Evolutionary conservation across 2,329 filamentous ascomycete genomes (phyloP).

Genomic region (Aureobasidium pullulans): DNA sequence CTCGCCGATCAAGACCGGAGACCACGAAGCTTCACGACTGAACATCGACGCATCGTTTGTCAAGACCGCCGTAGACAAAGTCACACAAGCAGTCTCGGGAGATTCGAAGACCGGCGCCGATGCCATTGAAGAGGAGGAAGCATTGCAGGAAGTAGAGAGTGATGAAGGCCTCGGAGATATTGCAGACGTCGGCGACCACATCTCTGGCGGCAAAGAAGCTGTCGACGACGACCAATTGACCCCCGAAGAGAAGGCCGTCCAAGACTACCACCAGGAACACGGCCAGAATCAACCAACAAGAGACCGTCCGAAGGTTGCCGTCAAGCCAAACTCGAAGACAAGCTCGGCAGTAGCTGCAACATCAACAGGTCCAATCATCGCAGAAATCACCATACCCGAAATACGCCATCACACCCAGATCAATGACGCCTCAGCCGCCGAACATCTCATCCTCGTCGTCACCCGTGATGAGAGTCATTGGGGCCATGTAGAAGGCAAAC

Average conservation of each 20-base stretch:
- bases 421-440: background rate
- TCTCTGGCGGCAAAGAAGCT: background rate
- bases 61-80: background rate
- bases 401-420: background rate
- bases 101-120: background rate
- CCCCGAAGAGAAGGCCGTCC: conserved; percentile 2
- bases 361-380: background rate
- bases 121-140: background rate
- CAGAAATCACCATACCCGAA: background rate
- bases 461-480: background rate
- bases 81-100: background rate
- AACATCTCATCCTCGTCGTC: conserved; percentile 6
- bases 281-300: background rate
- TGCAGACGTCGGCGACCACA: background rate
- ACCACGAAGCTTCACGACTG: background rate
- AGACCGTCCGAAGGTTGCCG: background rate
- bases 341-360: background rate
- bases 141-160: background rate
- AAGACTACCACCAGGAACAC: conserved; percentile 2
- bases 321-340: background rate
- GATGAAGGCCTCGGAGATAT: background rate
- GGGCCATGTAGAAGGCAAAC: background rate
- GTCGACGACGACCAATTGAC: background rate
- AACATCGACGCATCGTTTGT: background rate
- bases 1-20: background rate